Evolutionary conservation across 2,329 filamentous ascomycete species (phyloP).

Genomic region (Pseudogymnoascus sp.): DNA sequence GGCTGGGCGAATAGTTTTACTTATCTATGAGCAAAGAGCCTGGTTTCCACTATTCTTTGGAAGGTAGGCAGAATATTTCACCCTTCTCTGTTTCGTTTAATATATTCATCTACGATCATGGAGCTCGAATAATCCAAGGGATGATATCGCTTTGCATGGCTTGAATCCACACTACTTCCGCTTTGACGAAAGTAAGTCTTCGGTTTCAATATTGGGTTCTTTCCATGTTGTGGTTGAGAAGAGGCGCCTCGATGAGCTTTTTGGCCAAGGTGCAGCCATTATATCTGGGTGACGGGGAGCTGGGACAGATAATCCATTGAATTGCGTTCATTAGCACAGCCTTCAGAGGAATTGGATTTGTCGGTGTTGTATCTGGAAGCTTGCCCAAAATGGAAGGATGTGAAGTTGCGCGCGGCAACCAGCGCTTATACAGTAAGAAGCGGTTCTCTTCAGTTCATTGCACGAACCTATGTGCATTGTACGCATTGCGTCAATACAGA

Average conservation of each 20-base stretch:
- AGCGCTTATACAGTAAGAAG: not conserved
- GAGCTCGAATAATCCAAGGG: not conserved
- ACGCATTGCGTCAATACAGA: not conserved
- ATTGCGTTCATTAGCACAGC: not conserved
- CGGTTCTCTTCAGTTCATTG: not conserved
- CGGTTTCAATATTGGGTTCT: not conserved
- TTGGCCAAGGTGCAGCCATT: not conserved
- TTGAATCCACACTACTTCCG: not conserved
- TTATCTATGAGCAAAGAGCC: not conserved
- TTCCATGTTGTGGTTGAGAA: not conserved
- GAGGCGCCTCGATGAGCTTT: too few species aligned
- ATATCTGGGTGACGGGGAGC: not conserved
- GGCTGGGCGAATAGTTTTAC: not conserved
- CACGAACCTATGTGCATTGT: not conserved
- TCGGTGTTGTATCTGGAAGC: not conserved
- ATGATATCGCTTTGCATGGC: not conserved
- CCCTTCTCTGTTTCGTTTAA: not conserved
- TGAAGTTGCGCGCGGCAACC: constrained; percentile 1
- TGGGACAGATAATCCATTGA: not conserved
- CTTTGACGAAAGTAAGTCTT: not conserved
- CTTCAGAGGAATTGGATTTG: not conserved
- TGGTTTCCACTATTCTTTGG: too few species aligned
- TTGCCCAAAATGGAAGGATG: not conserved
- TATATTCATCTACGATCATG: not conserved
- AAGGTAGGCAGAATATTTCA: not conserved